These are phyloP conservation scores for Bipolaris victoriae DNA, from an alignment of 2,329 filamentous ascomycete genomes.

Conservation along the genomic window DNA sequence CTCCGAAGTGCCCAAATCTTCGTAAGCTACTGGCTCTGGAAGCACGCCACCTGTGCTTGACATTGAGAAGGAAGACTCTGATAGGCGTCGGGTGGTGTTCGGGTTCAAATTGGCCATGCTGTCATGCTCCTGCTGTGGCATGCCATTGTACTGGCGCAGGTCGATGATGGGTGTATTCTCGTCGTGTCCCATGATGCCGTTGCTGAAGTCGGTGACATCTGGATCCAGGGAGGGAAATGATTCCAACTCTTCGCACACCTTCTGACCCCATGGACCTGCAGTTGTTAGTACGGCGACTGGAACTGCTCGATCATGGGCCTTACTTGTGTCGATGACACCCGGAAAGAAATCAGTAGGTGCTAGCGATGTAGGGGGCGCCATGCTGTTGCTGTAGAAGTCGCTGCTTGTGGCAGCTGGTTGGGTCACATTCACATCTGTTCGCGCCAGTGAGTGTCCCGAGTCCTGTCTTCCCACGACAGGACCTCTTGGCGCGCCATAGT, in stretches of 20 bases:
- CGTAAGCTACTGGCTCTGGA: constrained; percentile 73
- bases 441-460: constrained; percentile 32
- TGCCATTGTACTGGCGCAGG: constrained; percentile 45
- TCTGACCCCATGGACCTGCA: constrained; percentile 49
- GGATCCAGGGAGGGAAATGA: constrained; percentile 49
- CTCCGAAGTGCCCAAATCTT: constrained; percentile 74
- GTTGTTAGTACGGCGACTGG: constrained; percentile 24
- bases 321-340: constrained; percentile 49
- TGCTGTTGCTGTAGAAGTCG: constrained; percentile 28
- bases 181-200: constrained; percentile 46
- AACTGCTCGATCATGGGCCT: constrained; percentile 10
- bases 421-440: constrained; percentile 29
- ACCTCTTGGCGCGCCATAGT: constrained; percentile 36
- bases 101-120: constrained; percentile 46
- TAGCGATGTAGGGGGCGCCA: constrained; percentile 27
- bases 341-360: constrained; percentile 44
- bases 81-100: constrained; percentile 68
- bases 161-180: constrained; percentile 52
- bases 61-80: constrained; percentile 75
- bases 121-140: constrained; percentile 42
- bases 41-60: constrained; percentile 63
- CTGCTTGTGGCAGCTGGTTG: constrained; percentile 34
- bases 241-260: constrained; percentile 48
- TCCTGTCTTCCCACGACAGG: constrained; percentile 35
- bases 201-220: constrained; percentile 47